These are phyloP conservation scores for Cladosporium sp. DNA, from an alignment of 2,329 filamentous ascomycete genomes.

Conservation along the genomic window DNA sequence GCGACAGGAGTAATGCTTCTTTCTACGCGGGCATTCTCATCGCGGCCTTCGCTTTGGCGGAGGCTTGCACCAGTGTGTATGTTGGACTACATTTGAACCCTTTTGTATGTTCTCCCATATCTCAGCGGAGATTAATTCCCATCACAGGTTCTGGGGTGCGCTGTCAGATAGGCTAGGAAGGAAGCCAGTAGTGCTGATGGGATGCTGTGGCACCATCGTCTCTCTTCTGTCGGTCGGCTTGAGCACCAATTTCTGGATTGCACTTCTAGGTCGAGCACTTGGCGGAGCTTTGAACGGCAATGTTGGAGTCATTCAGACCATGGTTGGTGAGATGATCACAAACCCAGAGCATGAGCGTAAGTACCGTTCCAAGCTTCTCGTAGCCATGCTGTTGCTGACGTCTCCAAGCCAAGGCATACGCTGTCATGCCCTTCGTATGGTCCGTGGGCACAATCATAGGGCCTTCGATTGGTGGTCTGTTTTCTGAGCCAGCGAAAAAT, in stretches of 20 bases:
- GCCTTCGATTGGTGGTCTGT: conserved; percentile 78
- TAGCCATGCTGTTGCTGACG: conserved; percentile 36
- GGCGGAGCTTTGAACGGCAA: conserved; percentile 87
- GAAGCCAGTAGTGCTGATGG: conserved; percentile 76
- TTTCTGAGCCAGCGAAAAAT: conserved; percentile 68
- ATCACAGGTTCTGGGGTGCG: conserved; percentile 63
- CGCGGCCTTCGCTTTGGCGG: conserved; percentile 75
- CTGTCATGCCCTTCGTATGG: conserved; percentile 94
- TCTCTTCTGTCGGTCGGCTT: conserved; percentile 80
- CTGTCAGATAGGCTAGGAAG: conserved; percentile 76
- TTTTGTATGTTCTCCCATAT: not conserved
- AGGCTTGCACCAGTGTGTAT: conserved; percentile 72
- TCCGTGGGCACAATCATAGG: conserved; percentile 83
- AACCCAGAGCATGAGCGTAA: conserved; percentile 71
- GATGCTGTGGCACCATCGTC: conserved; percentile 73
- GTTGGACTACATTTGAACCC: conserved; percentile 12
- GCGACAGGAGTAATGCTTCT: conserved; percentile 66
- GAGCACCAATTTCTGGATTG: conserved; percentile 76
- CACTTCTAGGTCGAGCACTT: conserved; percentile 66
- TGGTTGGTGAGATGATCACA: conserved; percentile 82
- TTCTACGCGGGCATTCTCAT: conserved; percentile 86
- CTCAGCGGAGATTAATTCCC: not conserved
- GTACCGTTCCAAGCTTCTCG: conserved; percentile 46
- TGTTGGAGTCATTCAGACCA: conserved; percentile 69
- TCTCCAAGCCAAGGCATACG: conserved; percentile 60